Percentiles rank a stretch among this genome's conserved stretches.
phyloP scores from a whole-genome alignment of 208 protist genomes.

The Trypanosoma theileri region DNA sequence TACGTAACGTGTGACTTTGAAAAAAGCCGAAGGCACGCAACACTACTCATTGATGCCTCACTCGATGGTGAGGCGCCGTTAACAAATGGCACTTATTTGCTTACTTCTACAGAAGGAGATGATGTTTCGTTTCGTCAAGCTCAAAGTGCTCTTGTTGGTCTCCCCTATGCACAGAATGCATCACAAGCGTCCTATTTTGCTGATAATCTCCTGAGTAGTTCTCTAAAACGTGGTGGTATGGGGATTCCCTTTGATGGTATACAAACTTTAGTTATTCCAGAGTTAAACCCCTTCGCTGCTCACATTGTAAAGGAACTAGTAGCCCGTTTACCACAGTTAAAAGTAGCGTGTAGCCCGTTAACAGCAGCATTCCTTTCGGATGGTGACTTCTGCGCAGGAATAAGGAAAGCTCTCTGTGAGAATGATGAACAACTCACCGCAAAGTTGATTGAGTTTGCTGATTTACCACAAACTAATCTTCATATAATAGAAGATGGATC shows the following conservation, averaged over 20 bases:
- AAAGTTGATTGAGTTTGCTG: conserved; percentile 19
- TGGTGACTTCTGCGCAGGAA: conserved; percentile 58
- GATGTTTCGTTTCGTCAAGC: conserved; percentile 50
- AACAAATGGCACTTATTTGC: conserved; percentile 59
- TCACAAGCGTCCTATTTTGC: conserved; percentile 49
- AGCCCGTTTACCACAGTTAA: conserved; percentile 37
- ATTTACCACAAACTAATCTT: conserved; percentile 21
- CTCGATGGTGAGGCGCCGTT: conserved; percentile 27
- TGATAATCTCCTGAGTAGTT: conserved; percentile 16
- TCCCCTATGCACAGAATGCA: conserved; percentile 39
- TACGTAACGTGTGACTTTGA: conserved; percentile 68
- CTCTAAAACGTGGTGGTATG: conserved; percentile 27
- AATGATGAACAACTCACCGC: conserved; percentile 31
- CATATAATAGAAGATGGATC: conserved; percentile 36
- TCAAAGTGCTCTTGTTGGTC: conserved; percentile 50
- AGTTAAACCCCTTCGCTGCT: conserved; percentile 40
- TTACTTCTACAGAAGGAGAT: conserved; percentile 45
- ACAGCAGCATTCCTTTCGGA: conserved; percentile 60
- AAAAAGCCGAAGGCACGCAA: conserved; percentile 46
- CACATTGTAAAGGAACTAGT: conserved; percentile 42
- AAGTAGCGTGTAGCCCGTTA: conserved; percentile 53
- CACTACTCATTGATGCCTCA: conserved; percentile 55
- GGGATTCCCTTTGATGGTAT: conserved; percentile 35
- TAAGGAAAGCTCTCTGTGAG: conserved; percentile 44
- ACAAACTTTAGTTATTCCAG: conserved; percentile 49